A percentile compares a stretch with the other conserved stretches of the same genome.
These are phyloP conservation scores for Phytophthora megakarya DNA, from an alignment of 352 stramenopile genomes.

Conservation along the genomic window DNA sequence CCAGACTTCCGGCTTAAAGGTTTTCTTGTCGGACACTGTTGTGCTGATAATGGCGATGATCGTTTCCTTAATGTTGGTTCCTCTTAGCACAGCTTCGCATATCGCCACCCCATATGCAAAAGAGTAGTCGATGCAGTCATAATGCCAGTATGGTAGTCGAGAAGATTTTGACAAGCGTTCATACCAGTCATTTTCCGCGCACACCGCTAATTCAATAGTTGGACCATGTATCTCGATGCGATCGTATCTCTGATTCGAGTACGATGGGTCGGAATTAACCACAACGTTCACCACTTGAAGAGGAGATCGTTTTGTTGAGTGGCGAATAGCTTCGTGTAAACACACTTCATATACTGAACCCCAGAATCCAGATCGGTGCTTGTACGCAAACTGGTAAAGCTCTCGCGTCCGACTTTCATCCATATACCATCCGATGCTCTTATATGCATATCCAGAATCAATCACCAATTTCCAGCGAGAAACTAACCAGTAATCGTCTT, in stretches of 20 bases:
- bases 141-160: slow-evolving; percentile 20
- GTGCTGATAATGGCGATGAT: slow-evolving; percentile 32
- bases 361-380: slow-evolving; percentile 21
- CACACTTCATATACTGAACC: slow-evolving; percentile 21
- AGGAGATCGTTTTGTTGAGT: slow-evolving; percentile 14
- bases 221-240: slow-evolving; percentile 19
- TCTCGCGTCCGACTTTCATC: slow-evolving; percentile 4
- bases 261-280: slow-evolving; percentile 27
- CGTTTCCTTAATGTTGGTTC: slow-evolving; percentile 21
- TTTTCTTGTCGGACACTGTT: slow-evolving; percentile 18
- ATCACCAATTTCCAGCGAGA: slow-evolving; percentile 20
- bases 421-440: slow-evolving; percentile 24
- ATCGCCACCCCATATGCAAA: slow-evolving; percentile 31
- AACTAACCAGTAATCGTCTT: slow-evolving; percentile 25
- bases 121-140: slow-evolving; percentile 17
- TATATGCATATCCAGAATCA: slow-evolving; percentile 34
- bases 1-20: slow-evolving; percentile 20
- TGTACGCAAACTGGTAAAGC: slow-evolving; percentile 22
- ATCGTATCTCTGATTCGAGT: slow-evolving; percentile 36
- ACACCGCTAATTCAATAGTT: slow-evolving; percentile 14
- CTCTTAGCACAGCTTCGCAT: slow-evolving; percentile 27
- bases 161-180: slow-evolving; percentile 11
- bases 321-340: slow-evolving; percentile 24
- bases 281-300: slow-evolving; percentile 32
- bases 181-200: slow-evolving; percentile 22